Base-by-base conservation (phyloP, 805 yeast species). In the Blastobotrys attinorum region DNA sequence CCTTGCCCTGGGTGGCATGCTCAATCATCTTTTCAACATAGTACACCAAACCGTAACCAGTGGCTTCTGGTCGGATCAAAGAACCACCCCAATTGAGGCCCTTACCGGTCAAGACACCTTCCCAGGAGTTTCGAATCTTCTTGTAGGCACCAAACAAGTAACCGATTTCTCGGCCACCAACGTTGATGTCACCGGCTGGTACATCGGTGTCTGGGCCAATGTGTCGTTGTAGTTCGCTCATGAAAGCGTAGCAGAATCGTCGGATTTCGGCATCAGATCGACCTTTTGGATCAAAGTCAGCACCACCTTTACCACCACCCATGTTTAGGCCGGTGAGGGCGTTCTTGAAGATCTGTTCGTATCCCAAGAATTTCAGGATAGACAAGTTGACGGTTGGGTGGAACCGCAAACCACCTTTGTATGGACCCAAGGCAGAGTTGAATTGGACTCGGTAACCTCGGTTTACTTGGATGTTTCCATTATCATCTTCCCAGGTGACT, bases 291-390 rank as follows among this genome's bases (percentile, higher is more conserved):
- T 89, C 88, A 71, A 90, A 92, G 72, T 90, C 96, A 49, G 95
- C 76, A 68, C 98, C 98, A 78, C 98, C 98, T 69, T 90, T 90
- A 72, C 96, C 98, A 75, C 98, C 98, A 67, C 98, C 98, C 83
- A 90, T 89, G 78, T 81, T 77, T 59, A 89, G 77, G 61, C 97
- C 97, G 59, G 98, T 90, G 62, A 90, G 76, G 42, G 98, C 97
- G 65, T 90, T 90, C 79, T 90, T 90, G 79, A 90, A 92, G 68
- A 88, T 88, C 73, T 90, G 98, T 75, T 90, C 98, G 69, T 86
- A 90, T 61, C 97, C 98, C 63, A 90, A 76, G 72, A 90, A 90
- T 75, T 90, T 90, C 65, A 90, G 78, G 67, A 90, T 86, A 46
- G 96, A 87, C 61, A 90, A 76, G 72, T 89, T 92, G 58, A 90